Evolutionary conservation across 2,329 filamentous ascomycete species (phyloP).

Genomic region (Neurospora sp.): DNA sequence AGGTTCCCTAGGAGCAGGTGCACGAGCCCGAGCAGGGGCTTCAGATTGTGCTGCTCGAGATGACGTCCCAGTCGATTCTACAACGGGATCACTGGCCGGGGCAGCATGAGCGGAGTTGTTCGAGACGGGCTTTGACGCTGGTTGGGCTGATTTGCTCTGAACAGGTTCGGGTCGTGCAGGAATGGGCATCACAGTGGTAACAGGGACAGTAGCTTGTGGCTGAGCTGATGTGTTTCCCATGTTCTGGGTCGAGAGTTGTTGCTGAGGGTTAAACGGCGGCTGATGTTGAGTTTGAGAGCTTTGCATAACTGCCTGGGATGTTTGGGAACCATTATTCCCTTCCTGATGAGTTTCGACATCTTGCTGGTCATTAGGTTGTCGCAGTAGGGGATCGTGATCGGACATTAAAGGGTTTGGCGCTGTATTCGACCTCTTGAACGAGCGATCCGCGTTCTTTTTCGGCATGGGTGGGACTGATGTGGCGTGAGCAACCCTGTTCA

Average conservation of each 20-base stretch:
- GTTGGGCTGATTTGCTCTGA: constrained; percentile 2
- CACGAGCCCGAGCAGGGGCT: constrained; percentile 27
- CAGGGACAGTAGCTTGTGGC: background rate
- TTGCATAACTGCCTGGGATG: background rate
- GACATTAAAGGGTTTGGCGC: constrained; percentile 10
- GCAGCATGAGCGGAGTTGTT: constrained; percentile 23
- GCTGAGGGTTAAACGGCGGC: background rate
- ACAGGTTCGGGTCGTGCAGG: constrained; percentile 10
- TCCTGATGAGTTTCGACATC: background rate
- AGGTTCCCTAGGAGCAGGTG: constrained; percentile 23
- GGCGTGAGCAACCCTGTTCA: constrained; percentile 12
- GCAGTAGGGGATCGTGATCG: constrained; percentile 6
- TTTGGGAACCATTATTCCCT: background rate
- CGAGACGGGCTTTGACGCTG: constrained; percentile 10
- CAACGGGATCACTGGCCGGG: constrained; percentile 38
- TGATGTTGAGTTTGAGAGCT: constrained; percentile 1
- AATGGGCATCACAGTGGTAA: constrained; percentile 5
- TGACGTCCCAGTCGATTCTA: constrained; percentile 19
- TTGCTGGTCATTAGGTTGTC: background rate
- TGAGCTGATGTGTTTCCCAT: background rate
- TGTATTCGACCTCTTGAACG: constrained; percentile 15
- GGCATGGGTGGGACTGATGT: constrained; percentile 4
- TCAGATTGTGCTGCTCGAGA: constrained; percentile 18
- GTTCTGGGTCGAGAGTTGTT: background rate
- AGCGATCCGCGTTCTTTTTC: constrained; percentile 8